Base-by-base conservation (phyloP, 148 eudicot species). In the Rhododendron williamsianum region DNA sequence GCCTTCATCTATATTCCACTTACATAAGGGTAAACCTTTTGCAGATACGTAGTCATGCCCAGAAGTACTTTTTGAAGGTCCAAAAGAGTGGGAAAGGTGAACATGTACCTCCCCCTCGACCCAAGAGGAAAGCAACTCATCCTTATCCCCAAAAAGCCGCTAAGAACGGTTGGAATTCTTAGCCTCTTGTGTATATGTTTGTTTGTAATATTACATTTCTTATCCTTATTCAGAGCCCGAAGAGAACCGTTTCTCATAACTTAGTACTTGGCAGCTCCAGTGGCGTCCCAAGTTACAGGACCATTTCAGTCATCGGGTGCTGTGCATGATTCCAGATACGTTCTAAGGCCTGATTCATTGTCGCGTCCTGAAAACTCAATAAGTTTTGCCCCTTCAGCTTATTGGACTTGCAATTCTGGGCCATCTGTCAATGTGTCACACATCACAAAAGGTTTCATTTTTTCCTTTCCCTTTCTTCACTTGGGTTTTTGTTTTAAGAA, bases 101-200 rank as follows among this genome's bases (percentile, higher is more conserved):
- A 76, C 93, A 89, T 80, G 93, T 93, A 16, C 95, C 95, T 38
- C 95, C 95, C 63, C 92, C 95, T 54, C 87, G 95, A 43, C 95
- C 95, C 16, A 93, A 93, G 89, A 90, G 92, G 84, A 93, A 93
- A 89, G 95, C 95, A 72, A 84, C 92, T 65, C 92, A 93, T 86
- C 95, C 95, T 46, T 93, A 93, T 83, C 95, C 95, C 11, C 95
- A 91, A 43, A 93, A 93, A 85, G 93, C 95, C n/a, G 84, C 91
- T 63, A 91, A 90, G 85, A 89, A 35, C 72, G 92, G 95, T 93
- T 23, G 81, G 87, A 36, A 56, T 27, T 56, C 83, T 83, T 30
- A 45, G 9, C 36, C 58, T 80, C 12, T 54, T 4, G 25, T 78
- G 25, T 27, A 78, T n/a, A 25, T 80, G 4, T 30, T 27, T 52